Base-by-base conservation (phyloP, 2,329 filamentous ascomycete genomes). In the Calonectria multiphialidica region DNA sequence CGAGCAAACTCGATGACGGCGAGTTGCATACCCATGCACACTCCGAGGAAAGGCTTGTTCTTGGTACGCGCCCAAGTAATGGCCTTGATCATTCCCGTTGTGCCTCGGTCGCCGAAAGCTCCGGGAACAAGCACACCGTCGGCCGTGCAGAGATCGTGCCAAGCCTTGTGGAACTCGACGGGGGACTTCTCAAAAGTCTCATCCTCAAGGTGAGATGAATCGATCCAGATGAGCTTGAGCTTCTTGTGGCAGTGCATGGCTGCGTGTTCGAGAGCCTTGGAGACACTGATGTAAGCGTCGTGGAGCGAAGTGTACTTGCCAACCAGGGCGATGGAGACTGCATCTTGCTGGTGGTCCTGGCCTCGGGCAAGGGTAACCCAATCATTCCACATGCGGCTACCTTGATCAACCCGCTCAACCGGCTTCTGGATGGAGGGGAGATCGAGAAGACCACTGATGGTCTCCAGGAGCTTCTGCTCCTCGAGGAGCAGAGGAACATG, bases 21-120 rank as follows among this genome's bases (percentile, higher is more conserved):
- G 59, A 98, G 90, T 83, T 98, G 97, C 92, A 98, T 95, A 70
- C 95, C 95, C 25, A 98, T 87, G 82, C 96, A 98, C 74, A 98
- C 93, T 71, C 97, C 97, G 1, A 98, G 89, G 85, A 93, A 98
- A 2, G 95, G 95, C 4, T 90, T 90, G 73, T 93, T 92, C 78
- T 95, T 92, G 76, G 93, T 93, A 68, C 96, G 93, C 2, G 96
- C 96, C 93, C 94, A 98, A 74, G 92, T 93, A 18, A 94, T 93
- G 3, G 93, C 94, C 68, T 91, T 88, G 79, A 98, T 93, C 95
- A 98, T 98, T 74, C 97, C 97, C 81, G 96, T 93, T 0, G 92
- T 95, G 71, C 95, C 96, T 77, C 97, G 89, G 42, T 88, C 85
- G 62, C 96, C 96, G 78, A 98, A 98, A 1, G 95, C 95, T 33